Evolutionary conservation across 2,329 filamentous ascomycete genomes (phyloP).

Genomic region (Myriangium duriaei): DNA sequence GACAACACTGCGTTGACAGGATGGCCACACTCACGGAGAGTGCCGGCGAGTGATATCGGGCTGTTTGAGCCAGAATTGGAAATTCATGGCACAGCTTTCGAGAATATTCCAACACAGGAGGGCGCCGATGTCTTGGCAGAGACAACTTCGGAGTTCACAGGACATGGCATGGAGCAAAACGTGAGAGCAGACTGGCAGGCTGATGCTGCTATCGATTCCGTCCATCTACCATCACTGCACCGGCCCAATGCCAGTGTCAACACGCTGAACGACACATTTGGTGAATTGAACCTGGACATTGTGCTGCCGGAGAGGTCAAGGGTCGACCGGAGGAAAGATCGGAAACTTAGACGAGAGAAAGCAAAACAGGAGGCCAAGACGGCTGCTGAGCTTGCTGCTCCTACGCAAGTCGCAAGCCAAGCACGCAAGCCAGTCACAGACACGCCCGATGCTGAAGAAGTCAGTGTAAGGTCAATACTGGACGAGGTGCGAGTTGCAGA

Average conservation of each 20-base stretch:
- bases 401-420: background rate
- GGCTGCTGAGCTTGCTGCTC: background rate
- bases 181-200: background rate
- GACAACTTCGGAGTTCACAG: background rate
- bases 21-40: background rate
- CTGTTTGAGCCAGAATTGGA: background rate
- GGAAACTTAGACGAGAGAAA: constrained; percentile 6
- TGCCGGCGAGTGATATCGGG: background rate
- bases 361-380: constrained; percentile 3
- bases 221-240: background rate
- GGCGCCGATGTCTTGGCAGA: background rate
- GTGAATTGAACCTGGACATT: background rate
- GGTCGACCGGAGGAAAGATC: constrained; percentile 1
- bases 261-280: background rate
- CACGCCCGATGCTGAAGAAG: background rate
- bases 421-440: background rate
- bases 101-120: no score
- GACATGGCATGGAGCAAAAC: background rate
- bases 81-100: no score
- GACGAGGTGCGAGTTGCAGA: background rate
- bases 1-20: background rate
- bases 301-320: background rate
- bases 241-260: background rate
- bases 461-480: background rate
- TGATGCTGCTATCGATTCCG: background rate